Conservation (phyloP, 345 rosid species). For the Eucalyptus erythrocorys region DNA sequence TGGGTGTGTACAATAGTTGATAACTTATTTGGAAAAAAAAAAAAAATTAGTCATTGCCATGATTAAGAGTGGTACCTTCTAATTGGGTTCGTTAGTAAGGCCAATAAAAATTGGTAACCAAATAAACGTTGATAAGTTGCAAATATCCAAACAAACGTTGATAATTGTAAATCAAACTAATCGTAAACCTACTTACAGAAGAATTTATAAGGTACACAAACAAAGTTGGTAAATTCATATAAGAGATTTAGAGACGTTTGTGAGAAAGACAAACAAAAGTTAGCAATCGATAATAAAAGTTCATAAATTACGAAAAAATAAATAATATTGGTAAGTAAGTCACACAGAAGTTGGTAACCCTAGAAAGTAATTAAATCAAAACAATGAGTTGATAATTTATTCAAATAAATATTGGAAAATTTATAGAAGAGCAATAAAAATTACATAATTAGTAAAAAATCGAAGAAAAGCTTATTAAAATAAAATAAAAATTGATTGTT, state of each 20-base stretch:
- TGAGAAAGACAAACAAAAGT: background rate
- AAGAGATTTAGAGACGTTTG: background rate
- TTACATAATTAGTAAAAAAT: background rate
- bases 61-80: background rate
- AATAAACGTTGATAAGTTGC: background rate
- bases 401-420: background rate
- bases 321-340: background rate
- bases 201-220: background rate
- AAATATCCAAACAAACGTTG: background rate
- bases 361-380: background rate
- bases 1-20: background rate
- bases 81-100: background rate
- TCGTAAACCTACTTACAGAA: background rate
- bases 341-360: background rate
- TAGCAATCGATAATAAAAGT: background rate
- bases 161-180: background rate
- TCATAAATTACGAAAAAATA: background rate
- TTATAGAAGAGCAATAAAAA: background rate
- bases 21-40: background rate
- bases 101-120: background rate
- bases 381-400: background rate
- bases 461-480: background rate
- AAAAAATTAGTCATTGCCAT: background rate
- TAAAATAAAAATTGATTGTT: background rate
- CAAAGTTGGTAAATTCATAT: background rate